Evolutionary conservation across 2,329 filamentous ascomycete species (phyloP), one percentile per base, ranked within the genome.

Genomic region (Fusarium tricinctum): DNA sequence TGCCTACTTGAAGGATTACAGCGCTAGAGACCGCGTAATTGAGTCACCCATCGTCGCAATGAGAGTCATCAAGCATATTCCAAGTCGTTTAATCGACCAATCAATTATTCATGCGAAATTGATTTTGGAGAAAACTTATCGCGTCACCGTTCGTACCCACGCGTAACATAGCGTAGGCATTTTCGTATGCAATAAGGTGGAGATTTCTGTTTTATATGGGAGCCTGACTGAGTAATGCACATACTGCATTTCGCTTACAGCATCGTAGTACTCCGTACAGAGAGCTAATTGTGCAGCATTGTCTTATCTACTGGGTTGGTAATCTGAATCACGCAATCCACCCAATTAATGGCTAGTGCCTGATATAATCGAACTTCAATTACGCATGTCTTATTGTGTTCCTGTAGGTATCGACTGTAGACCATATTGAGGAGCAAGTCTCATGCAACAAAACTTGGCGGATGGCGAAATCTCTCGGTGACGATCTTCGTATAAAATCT

Each of bases 31-130:
- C 53, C 46, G 46, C 47, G 53, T 53, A 57, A 52, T 56, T 56
- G 53, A 57, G 35, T 57, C 53, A 57, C 28, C 26, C 5, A 43
- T 20, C 19, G 47, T 52, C 53, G 35, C 53, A 57, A 57, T 26
- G 26, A 52, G 20, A 42, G 35, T 50, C 51, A 54, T 49, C 51
- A 54, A 38, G 35, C 35, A 17, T 19, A n/a, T n/a, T 38, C 7
- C 17, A 38, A 38, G 17, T 8, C 7, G 5, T 19, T n/a, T 6
- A n/a, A 38, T 12, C 5, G n/a, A n/a, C 35, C 35, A 38, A n/a
- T 38, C 35, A 38, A n/a, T n/a, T 17, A n/a, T 38, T n/a, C 15
- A 9, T 38, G 30, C 15, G n/a, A 38, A 38, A 38, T n/a, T 38
- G 33, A n/a, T 19, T 17, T 19, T 9, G 15, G 17, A 9, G 4